Percentiles rank a stretch among this genome's conserved stretches.
Conservation (phyloP, 495 filamentous ascomycete species). For the Podospora fimiseda region DNA sequence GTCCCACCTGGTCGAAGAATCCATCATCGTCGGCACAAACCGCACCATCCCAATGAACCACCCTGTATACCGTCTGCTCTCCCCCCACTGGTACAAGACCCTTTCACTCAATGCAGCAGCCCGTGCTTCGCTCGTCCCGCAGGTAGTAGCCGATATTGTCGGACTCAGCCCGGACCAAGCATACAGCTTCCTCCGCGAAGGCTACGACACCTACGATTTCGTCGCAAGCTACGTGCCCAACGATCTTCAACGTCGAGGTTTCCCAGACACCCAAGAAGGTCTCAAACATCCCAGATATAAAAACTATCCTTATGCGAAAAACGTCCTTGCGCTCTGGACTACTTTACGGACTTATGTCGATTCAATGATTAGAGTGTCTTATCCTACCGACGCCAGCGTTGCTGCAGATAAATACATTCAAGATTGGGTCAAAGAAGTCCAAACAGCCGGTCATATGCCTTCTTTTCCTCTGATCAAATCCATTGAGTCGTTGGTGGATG, state of each 20-base stretch:
- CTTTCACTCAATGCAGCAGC: constrained; percentile 45
- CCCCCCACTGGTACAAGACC: constrained; percentile 46
- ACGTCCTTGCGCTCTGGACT: constrained; percentile 37
- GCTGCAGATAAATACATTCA: constrained; percentile 27
- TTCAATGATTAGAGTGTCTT: constrained; percentile 21
- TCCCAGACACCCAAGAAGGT: constrained; percentile 30
- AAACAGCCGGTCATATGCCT: constrained; percentile 24
- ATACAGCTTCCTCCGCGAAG: constrained; percentile 26
- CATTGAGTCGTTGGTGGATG: constrained; percentile 75
- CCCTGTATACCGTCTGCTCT: constrained; percentile 34
- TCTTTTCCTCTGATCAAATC: constrained; percentile 66
- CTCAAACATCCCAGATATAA: constrained; percentile 33
- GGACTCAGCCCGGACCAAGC: constrained; percentile 27
- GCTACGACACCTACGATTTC: constrained; percentile 38
- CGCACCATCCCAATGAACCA: constrained; percentile 35
- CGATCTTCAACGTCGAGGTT: constrained; percentile 39
- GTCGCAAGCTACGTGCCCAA: constrained; percentile 38
- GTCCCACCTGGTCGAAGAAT: constrained; percentile 44
- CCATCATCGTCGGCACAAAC: constrained; percentile 41
- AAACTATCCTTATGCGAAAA: constrained; percentile 43
- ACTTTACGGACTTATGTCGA: constrained; percentile 32
- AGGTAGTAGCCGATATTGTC: constrained; percentile 34
- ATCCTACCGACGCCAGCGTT: constrained; percentile 22
- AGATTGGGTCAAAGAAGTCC: constrained; percentile 34
- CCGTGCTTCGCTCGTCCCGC: constrained; percentile 38